Evolutionary conservation across 805 yeast species (phyloP).

Genomic region (Kuraishia piskuri): DNA sequence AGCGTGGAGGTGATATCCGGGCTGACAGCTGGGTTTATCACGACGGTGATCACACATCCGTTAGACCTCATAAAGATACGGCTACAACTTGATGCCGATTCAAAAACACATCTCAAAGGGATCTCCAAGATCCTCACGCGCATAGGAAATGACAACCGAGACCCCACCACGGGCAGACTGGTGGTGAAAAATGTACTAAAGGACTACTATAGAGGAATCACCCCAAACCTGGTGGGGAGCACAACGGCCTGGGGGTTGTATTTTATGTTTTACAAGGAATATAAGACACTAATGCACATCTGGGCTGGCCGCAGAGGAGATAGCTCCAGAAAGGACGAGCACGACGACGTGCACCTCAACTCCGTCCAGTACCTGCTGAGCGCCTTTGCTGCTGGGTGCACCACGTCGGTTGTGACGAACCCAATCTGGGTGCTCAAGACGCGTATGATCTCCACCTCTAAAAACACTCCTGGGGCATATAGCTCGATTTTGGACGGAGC

Average conservation of each 20-base stretch:
- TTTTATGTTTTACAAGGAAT: slow-evolving; percentile 65
- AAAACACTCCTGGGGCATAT: slow-evolving; percentile 41
- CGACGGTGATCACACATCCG: slow-evolving; percentile 84
- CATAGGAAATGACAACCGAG: slow-evolving; percentile 6
- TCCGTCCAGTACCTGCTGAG: slow-evolving; percentile 40
- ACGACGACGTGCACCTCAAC: slow-evolving; percentile 25
- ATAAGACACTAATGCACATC: slow-evolving; percentile 28
- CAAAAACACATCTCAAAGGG: slow-evolving; percentile 20
- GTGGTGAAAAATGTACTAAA: slow-evolving; percentile 8
- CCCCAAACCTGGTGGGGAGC: slow-evolving; percentile 77
- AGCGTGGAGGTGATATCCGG: slow-evolving; percentile 57
- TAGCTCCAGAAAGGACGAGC: slow-evolving; percentile 3
- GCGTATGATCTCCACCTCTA: slow-evolving; percentile 59
- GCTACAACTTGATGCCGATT: slow-evolving; percentile 51
- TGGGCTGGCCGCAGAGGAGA: slow-evolving; percentile 7
- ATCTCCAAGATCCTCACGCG: slow-evolving; percentile 15
- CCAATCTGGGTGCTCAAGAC: slow-evolving; percentile 97
- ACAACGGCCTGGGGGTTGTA: slow-evolving; percentile 86
- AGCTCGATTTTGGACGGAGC: slow-evolving; percentile 50
- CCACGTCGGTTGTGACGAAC: slow-evolving; percentile 73
- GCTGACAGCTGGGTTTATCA: slow-evolving; percentile 66
- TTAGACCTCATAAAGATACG: slow-evolving; percentile 79
- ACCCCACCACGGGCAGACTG: slow-evolving; percentile 2
- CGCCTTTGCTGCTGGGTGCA: slow-evolving; percentile 64
- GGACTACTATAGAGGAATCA: slow-evolving; percentile 63